phyloP scores from a whole-genome alignment of 2,329 filamentous ascomycete species.

The Coniochaeta prunicola region DNA sequence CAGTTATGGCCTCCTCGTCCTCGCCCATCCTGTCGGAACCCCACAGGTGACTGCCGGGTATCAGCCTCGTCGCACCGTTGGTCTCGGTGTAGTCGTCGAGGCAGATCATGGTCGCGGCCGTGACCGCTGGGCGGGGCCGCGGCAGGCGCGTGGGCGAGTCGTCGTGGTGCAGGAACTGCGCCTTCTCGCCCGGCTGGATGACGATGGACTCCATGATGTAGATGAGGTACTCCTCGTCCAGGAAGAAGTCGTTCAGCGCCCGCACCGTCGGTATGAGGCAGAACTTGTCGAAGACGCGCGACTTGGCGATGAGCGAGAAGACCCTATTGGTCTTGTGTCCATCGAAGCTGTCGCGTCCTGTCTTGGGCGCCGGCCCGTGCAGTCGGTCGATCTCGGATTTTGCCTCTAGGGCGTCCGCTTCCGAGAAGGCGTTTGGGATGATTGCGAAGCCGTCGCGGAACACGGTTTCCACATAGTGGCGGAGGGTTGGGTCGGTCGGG shows the following conservation, averaged over 20 bases:
- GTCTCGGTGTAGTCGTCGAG: slow-evolving; percentile 22
- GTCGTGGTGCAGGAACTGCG: slow-evolving; percentile 28
- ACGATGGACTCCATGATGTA: slow-evolving; percentile 28
- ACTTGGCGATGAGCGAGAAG: slow-evolving; percentile 30
- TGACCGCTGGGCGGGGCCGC: slow-evolving; percentile 24
- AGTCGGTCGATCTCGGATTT: slow-evolving; percentile 23
- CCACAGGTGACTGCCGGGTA: slow-evolving; percentile 28
- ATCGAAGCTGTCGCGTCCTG: slow-evolving; percentile 28
- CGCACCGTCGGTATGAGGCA: slow-evolving; percentile 23
- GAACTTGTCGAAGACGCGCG: slow-evolving; percentile 28
- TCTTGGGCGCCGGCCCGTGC: slow-evolving; percentile 18
- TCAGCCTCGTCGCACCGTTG: slow-evolving; percentile 27
- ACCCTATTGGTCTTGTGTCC: slow-evolving; percentile 27
- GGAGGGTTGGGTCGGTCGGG: slow-evolving; percentile 1
- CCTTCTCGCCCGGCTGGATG: slow-evolving; percentile 28
- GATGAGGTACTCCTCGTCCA: slow-evolving; percentile 27
- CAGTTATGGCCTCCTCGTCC: slow-evolving; percentile 21
- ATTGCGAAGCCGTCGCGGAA: slow-evolving; percentile 25
- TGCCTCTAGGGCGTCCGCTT: slow-evolving; percentile 18
- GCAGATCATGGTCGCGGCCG: slow-evolving; percentile 18
- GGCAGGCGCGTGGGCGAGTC: slow-evolving; percentile 22
- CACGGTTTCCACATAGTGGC: background rate
- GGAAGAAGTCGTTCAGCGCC: slow-evolving; percentile 29
- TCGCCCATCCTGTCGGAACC: slow-evolving; percentile 14
- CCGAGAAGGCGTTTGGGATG: slow-evolving; percentile 11